Conservation (phyloP, 2,329 filamentous ascomycete genomes). For the Colletotrichum ledebouriae region DNA sequence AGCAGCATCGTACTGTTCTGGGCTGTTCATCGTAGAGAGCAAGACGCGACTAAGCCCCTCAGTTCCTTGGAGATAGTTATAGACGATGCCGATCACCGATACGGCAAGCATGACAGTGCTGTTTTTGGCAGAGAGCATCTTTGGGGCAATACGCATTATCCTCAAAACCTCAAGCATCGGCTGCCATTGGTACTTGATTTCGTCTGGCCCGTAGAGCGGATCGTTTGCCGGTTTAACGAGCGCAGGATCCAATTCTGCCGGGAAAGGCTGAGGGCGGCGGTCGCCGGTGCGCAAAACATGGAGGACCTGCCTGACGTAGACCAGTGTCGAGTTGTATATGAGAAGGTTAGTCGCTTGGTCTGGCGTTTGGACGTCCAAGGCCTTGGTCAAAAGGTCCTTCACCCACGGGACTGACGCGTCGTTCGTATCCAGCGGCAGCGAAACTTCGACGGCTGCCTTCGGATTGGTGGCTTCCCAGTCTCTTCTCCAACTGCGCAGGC, state of each 20-base stretch:
- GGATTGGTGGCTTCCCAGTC: conserved; percentile 13
- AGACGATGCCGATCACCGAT: conserved; percentile 20
- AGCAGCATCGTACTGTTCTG: neutral
- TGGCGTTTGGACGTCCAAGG: neutral
- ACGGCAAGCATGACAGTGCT: neutral
- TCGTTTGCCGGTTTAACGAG: neutral
- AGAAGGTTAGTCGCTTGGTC: conserved; percentile 22
- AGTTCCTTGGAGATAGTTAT: conserved; percentile 12
- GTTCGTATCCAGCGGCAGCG: neutral
- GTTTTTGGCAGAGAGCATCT: neutral
- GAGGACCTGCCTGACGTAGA: conserved; percentile 18
- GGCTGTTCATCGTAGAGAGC: neutral
- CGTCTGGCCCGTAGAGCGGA: conserved; percentile 24
- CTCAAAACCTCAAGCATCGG: conserved; percentile 22
- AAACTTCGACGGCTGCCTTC: neutral
- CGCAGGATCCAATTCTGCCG: neutral
- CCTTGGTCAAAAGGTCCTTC: neutral
- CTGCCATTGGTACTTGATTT: conserved; percentile 25
- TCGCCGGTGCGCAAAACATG: conserved; percentile 7
- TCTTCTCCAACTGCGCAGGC: conserved; percentile 12
- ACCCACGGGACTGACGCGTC: neutral
- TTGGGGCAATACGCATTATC: conserved; percentile 5
- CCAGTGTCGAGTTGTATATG: conserved; percentile 27
- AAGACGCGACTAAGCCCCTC: conserved; percentile 10
- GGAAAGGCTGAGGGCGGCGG: neutral